Evolutionary conservation across 2,329 filamentous ascomycete genomes (phyloP).

Genomic region (Penicillium brasilianum): DNA sequence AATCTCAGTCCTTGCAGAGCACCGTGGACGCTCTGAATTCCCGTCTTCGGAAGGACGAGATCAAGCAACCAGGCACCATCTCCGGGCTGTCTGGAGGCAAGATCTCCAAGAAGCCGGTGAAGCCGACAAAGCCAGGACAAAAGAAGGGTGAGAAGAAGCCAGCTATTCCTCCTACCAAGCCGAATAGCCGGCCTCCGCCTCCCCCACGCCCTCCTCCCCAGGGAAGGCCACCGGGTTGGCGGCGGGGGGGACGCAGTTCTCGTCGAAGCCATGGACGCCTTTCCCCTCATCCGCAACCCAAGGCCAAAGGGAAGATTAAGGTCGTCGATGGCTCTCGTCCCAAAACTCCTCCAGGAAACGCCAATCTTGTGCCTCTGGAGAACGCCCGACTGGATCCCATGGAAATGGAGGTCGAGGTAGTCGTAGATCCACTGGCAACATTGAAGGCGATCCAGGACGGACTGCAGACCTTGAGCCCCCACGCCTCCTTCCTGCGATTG

Average conservation of each 20-base stretch:
- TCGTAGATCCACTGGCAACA: conserved; percentile 26
- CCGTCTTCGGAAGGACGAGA: neutral
- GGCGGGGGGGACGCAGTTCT: too few relatives aligned
- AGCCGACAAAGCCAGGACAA: neutral
- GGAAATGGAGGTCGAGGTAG: conserved; percentile 7
- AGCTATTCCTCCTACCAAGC: neutral
- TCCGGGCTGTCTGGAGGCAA: neutral
- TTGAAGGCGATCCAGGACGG: conserved; percentile 20
- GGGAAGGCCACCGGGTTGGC: too few relatives aligned
- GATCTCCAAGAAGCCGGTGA: neutral
- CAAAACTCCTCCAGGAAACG: conserved; percentile 7
- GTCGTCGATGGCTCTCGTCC: neutral
- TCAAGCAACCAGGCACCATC: neutral
- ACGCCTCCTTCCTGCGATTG: conserved; percentile 14
- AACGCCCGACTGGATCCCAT: conserved; percentile 25
- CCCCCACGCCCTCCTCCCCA: neutral
- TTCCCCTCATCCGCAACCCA: neutral
- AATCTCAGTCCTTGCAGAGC: neutral
- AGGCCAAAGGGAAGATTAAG: neutral
- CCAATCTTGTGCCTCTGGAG: conserved; percentile 30
- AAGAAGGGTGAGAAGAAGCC: neutral
- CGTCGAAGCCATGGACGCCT: neutral
- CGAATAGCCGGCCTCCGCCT: neutral
- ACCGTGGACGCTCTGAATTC: neutral
- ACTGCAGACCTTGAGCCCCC: conserved; percentile 16